Evolutionary conservation across 2,329 filamentous ascomycete species (phyloP), one percentile per base, ranked within the genome.

Genomic region (Sarocladium oryzae): DNA sequence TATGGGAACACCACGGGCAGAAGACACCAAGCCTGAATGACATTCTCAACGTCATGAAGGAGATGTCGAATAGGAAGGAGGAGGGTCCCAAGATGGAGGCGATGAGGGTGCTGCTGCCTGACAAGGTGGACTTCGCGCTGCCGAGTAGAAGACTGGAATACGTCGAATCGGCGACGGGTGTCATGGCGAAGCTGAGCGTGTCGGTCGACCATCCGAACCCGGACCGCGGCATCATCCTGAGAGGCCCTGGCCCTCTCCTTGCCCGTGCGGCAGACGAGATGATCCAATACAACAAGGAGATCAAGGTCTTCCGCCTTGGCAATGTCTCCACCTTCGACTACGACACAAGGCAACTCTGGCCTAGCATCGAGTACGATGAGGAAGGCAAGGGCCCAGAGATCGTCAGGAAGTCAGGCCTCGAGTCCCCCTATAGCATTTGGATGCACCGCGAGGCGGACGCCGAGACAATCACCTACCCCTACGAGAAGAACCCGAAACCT

Each of bases 401-500:
- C 15, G 4, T 20, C 40, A 28, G 16, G 13, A 20, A 32, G 33
- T 18, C 8, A 32, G 8, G 9, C 23, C 3, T 16, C 26, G 28
- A 36, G 7, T 26, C 21, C 15, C 46, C 51, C 1, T 56, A 62
- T 9, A 63, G 56, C 15, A 60, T 70, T 5, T 70, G 66, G 67
- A 51, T 68, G 36, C 66, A 69, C 51, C 35, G 20, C 8, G 51
- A 53, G 21, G 36, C 13, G 10, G 26, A 20, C 13, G 18, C 16
- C n/a, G 24, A 48, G 33, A 20, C 37, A 4, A 59, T 68, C n/a
- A 59, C 58, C 16, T 55, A 56, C 13, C 63, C 63, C 7, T 72
- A 70, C 28, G 65, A 74, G 52, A 56, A 69, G 37, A 67, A 72
- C 6, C 63, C 67, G 0, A 63, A 58, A 26, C 74, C 74, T 1